Evolutionary conservation across 306 rosid species (phyloP), one percentile per base, ranked within the genome.

Genomic region (Gastrolobium bilobum): DNA sequence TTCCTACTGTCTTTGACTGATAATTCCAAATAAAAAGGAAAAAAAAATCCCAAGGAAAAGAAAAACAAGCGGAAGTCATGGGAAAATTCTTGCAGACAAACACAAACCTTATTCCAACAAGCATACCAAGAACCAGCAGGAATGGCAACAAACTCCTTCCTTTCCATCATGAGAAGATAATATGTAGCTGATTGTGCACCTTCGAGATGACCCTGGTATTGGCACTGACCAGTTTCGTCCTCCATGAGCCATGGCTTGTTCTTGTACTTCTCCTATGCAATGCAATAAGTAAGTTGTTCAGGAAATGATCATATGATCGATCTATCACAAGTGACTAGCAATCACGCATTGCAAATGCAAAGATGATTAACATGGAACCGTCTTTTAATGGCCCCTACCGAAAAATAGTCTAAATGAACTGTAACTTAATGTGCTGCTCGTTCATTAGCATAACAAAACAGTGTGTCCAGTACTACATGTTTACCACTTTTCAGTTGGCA

Each of bases 71-170:
- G 5, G 4, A 60, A 59, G 54, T 3, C 8, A 71, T 15, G 0
- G 40, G 51, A 10, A 68, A 58, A n/a, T 56, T 6, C 43, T 65
- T 15, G 3, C 4, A 54, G 5, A 11, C n/a, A 33, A 64, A 54
- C 61, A 53, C 54, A 34, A 37, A 35, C 39, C 35, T 54, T 6
- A 43, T 59, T 39, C 34, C 2, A 63, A 46, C 50, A 71, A 57
- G 39, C 86, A 54, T 93, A 91, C 98, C 98, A 93, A 65, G 97
- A 93, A 77, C 93, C 97, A 75, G 94, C 98, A 39, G 98, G 98
- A 81, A 93, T 90, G 70, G 98, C 98, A 65, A 92, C 84, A 84
- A 93, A 88, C 83, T 91, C 98, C 83, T 93, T 91, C 76, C 88
- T 91, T 83, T 93, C 94, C 92, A 81, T 62, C 88, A 93, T 84